Evolutionary conservation across 768 basidiomycete species (phyloP).

Genomic region (Leccinum aurantiacum): DNA sequence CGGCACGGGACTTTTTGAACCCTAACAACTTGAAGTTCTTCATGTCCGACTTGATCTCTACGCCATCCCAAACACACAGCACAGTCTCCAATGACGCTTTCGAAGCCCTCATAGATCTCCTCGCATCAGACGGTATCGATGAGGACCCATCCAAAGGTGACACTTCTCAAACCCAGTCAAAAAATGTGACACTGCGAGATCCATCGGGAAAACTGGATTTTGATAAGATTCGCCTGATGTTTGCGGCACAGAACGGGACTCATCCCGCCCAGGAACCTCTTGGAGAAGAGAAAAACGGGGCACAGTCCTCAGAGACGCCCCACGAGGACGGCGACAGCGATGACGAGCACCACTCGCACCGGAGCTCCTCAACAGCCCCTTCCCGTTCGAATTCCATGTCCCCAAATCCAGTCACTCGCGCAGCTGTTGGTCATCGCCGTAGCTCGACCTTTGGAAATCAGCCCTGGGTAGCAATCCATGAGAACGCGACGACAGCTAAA

Average conservation of each 20-base stretch:
- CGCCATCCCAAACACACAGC: conserved; percentile 22
- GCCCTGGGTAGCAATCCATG: conserved; percentile 14
- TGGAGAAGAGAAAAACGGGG: neutral
- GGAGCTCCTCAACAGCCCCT: conserved; percentile 7
- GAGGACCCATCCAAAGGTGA: conserved; percentile 1
- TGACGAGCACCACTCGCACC: conserved; percentile 15
- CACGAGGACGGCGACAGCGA: conserved; percentile 19
- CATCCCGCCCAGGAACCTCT: neutral
- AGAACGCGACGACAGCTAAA: conserved; percentile 5
- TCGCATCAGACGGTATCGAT: conserved; percentile 29
- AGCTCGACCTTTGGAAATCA: conserved; percentile 27
- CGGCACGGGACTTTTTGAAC: neutral
- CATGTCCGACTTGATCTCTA: conserved; percentile 28
- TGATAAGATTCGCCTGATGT: conserved; percentile 32
- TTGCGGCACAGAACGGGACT: conserved; percentile 16
- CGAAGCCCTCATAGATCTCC: conserved; percentile 32
- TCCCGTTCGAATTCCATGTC: conserved; percentile 20
- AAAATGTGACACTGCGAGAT: conserved; percentile 22
- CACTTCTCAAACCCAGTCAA: conserved; percentile 2
- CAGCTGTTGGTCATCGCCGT: conserved; percentile 15
- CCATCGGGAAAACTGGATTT: conserved; percentile 32
- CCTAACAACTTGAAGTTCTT: neutral
- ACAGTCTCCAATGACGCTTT: conserved; percentile 22
- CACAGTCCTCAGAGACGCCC: neutral
- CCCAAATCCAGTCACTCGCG: conserved; percentile 9